Evolutionary conservation across 371 early-diverging fungal genomes (phyloP).

Genomic region (Mortierella polycephala): DNA sequence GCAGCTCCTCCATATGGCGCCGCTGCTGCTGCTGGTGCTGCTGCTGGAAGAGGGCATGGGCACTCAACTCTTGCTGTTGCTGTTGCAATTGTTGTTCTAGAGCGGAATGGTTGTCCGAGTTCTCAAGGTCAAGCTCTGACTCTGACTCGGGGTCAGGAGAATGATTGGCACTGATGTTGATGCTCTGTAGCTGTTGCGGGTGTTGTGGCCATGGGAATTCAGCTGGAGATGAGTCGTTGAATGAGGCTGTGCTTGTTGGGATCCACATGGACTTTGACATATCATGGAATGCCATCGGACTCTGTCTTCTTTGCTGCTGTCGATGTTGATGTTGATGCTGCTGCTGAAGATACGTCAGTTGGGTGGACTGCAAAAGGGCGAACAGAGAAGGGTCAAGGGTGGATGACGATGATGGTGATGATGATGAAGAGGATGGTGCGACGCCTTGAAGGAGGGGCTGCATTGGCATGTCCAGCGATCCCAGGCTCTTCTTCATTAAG

Average conservation of each 20-base stretch:
- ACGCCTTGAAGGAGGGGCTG: constrained; percentile 4
- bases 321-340: constrained; percentile 15
- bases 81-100: constrained; percentile 6
- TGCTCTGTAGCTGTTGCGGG: constrained; percentile 27
- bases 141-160: constrained; percentile 25
- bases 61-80: constrained; percentile 30
- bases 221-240: constrained; percentile 15
- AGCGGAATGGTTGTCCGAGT: too few species aligned
- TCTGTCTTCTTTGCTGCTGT: constrained; percentile 3
- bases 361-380: neutral
- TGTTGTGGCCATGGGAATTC: constrained; percentile 18
- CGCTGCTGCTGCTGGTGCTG: constrained; percentile 37
- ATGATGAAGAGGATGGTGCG: too few species aligned
- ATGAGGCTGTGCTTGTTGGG: constrained; percentile 29
- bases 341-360: constrained; percentile 12
- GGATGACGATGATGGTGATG: neutral
- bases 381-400: neutral
- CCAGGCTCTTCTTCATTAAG: constrained; percentile 43
- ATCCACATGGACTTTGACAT: constrained; percentile 32
- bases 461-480: constrained; percentile 8
- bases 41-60: constrained; percentile 43
- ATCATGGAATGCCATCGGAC: constrained; percentile 8
- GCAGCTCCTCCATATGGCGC: constrained; percentile 23
- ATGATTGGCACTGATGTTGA: constrained; percentile 38
- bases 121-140: constrained; percentile 2